Base-by-base conservation (phyloP, 768 basidiomycete genomes). In the Clitopilus hobsonii region DNA sequence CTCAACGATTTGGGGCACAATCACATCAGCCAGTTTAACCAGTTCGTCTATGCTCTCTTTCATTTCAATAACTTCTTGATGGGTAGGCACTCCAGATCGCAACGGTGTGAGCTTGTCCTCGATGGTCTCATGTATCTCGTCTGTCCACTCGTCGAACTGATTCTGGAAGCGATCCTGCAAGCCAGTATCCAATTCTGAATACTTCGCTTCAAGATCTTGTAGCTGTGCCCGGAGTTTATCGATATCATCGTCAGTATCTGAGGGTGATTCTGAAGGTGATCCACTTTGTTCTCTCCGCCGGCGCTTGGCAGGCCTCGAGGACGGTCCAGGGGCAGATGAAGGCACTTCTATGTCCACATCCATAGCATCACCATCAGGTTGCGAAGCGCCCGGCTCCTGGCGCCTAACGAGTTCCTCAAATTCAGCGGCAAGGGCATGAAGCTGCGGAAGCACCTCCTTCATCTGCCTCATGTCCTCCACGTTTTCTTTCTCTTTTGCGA, bases 281-380 rank as follows among this genome's bases (percentile, higher is more conserved):
- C 47, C 58, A 24, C 41, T 25, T 14, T 61, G 56, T 8, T 61
- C 61, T 13, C 62, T n/a, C 38, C 69, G 69, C 6, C 69, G 67
- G 8, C 69, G 66, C 49, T 71, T 71, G 29, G 62, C 54, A 5
- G 67, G 68, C 11, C 66, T 58, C 5, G 51, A 54, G 5, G 56
- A 47, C n/a, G 45, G 52, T 23, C 30, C 41, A 20, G 41, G 18
- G 18, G 57, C 27, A 48, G 24, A 6, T 51, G 55, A 7, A 53
- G 23, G 41, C 41, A 20, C n/a, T 20, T 45, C 41, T 20, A 18
- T 20, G 29, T 65, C 65, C 25, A 58, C 52, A 18, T 62, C 56
- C 48, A 54, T 59, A 24, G 56, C 20, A 0, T 32, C 38, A n/a
- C n/a, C n/a, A 23, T 26, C 38, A 5, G 26, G 29, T 1, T 16